A percentile compares a stretch with the other conserved stretches of the same genome.
Evolutionary conservation across 108 stramenopile species (phyloP).

Genomic region (Nannochloropsis gaditana): DNA sequence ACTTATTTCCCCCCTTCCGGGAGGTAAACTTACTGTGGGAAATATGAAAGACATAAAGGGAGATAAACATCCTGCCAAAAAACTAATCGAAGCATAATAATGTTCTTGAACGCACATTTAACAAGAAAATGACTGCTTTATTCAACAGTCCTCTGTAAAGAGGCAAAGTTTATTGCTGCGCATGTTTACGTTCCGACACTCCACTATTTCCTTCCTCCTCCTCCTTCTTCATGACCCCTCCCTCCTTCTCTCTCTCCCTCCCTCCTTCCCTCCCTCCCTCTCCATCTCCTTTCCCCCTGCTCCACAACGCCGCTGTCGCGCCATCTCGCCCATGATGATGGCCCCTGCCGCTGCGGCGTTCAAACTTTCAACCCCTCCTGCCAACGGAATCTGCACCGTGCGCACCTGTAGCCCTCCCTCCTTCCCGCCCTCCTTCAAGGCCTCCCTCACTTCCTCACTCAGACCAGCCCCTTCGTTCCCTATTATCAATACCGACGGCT

Average conservation of each 20-base stretch:
- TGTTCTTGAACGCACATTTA: no score
- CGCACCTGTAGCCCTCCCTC: not conserved
- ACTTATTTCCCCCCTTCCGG: no score
- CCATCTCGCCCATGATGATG: not conserved
- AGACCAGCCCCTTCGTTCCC: not conserved
- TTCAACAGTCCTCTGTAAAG: no score
- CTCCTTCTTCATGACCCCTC: no score
- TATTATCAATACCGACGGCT: not conserved
- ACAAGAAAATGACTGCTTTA: no score
- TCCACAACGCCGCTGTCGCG: not conserved
- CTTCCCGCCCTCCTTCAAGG: not conserved
- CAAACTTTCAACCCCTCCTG: not conserved
- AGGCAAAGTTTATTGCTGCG: no score
- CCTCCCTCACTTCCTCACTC: constrained; percentile 2
- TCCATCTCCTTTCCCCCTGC: not conserved
- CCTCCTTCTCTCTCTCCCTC: not conserved
- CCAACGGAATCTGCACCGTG: not conserved
- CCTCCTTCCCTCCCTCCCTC: not conserved
- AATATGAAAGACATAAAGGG: no score
- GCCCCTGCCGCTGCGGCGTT: not conserved
- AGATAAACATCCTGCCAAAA: no score
- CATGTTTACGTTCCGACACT: no score
- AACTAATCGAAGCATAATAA: no score
- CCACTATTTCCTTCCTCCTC: no score
- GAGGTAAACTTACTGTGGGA: no score